These are phyloP conservation scores for Tetragonia tetragonoides DNA, from an alignment of 148 eudicot genomes.

Conservation along the genomic window DNA sequence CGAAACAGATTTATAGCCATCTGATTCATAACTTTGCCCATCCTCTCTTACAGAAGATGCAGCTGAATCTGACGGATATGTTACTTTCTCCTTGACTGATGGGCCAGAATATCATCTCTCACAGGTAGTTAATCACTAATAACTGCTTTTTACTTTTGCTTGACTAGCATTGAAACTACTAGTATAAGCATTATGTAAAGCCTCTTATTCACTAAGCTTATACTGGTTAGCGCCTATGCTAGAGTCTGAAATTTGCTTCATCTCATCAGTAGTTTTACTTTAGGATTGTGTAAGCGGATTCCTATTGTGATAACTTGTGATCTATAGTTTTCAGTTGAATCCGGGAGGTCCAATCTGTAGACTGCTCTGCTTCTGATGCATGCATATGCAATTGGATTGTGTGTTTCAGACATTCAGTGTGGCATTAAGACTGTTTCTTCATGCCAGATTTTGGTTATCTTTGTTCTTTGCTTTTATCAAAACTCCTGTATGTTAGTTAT, in stretches of 20 bases:
- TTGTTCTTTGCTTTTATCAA: no score
- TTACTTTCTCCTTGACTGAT: conserved; percentile 88
- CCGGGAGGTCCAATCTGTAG: background rate
- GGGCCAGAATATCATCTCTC: conserved; percentile 98
- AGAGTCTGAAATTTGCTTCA: background rate
- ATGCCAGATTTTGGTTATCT: no score
- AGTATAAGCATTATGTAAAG: background rate
- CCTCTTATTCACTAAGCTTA: background rate
- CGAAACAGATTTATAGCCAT: background rate
- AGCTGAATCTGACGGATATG: conserved; percentile 56
- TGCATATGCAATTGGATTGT: background rate
- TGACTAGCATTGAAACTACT: background rate
- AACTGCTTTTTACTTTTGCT: background rate
- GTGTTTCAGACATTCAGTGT: background rate
- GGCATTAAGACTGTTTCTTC: no score
- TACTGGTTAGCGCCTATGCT: background rate
- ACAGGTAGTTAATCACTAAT: conserved; percentile 48
- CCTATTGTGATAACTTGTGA: background rate
- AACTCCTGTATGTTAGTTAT: no score
- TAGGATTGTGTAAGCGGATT: background rate
- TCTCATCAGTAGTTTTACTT: background rate
- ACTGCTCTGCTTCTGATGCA: background rate
- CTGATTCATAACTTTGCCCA: conserved; percentile 6
- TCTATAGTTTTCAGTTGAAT: background rate
- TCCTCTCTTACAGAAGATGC: conserved; percentile 46